Evolutionary conservation across 192 early-diverging fungal species (phyloP).

Genomic region (Cladochytrium replicatum): DNA sequence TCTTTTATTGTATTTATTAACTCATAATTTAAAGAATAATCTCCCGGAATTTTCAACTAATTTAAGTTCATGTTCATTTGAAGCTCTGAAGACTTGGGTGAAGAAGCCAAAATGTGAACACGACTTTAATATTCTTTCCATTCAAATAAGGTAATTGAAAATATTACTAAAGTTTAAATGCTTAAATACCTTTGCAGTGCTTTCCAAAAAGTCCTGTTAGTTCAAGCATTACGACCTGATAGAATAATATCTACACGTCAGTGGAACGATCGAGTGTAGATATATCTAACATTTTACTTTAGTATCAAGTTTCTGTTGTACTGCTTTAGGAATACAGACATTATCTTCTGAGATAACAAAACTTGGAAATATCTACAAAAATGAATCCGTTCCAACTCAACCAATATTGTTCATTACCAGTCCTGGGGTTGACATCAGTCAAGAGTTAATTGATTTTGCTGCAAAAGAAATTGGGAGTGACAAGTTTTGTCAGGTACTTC

Average conservation of each 20-base stretch:
- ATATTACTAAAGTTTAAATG: neutral
- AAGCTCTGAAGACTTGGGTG: no score
- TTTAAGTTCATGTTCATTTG: no score
- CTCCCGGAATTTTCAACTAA: no score
- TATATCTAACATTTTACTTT: slow-evolving; percentile 3
- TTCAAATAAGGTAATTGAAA: neutral
- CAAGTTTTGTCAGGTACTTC: slow-evolving; percentile 33
- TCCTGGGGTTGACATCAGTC: slow-evolving; percentile 46
- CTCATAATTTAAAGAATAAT: neutral
- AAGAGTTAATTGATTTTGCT: slow-evolving; percentile 42
- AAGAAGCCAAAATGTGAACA: slow-evolving; percentile 22
- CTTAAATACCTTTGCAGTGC: slow-evolving; percentile 15
- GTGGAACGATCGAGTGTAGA: no score
- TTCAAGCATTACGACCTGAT: slow-evolving; percentile 43
- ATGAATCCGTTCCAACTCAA: slow-evolving; percentile 33
- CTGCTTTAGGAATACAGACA: slow-evolving; percentile 20
- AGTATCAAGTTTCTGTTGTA: slow-evolving; percentile 33
- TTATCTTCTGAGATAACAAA: slow-evolving; percentile 35
- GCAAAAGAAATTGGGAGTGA: slow-evolving; percentile 25
- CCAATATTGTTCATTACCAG: slow-evolving; percentile 52
- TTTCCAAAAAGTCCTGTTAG: slow-evolving; percentile 42
- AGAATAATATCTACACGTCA: slow-evolving; percentile 41
- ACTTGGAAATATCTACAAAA: slow-evolving; percentile 18
- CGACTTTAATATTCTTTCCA: neutral
- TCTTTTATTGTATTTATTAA: no score